Conservation (phyloP, 129 eudicot species). For the Chrysanthemum seticuspe region DNA sequence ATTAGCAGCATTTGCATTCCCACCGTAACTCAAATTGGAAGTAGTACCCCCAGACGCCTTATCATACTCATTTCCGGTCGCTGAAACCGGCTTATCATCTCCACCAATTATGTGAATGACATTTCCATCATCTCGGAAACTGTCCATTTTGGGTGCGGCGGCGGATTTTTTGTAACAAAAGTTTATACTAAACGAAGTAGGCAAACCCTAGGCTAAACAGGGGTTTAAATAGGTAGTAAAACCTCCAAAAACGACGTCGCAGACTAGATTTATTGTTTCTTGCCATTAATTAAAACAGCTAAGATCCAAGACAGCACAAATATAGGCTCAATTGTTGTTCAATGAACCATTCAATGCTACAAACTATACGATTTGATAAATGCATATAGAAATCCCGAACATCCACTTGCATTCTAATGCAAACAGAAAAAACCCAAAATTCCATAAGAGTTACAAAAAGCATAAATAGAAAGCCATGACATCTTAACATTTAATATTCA, state of each 20-base stretch:
- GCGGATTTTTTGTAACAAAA: slow-evolving; percentile 13
- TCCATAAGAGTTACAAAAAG: neutral
- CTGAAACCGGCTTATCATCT: slow-evolving; percentile 44
- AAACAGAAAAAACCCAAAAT: neutral
- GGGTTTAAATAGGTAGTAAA: slow-evolving; percentile 11
- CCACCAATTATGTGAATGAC: slow-evolving; percentile 54
- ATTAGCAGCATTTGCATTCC: too few species aligned
- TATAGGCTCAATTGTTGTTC: slow-evolving; percentile 6
- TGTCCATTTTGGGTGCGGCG: slow-evolving; percentile 24
- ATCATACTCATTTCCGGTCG: neutral
- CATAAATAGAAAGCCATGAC: neutral
- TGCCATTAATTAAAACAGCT: slow-evolving; percentile 3
- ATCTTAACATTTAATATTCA: neutral
- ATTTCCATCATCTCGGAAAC: slow-evolving; percentile 35
- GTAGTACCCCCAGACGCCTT: neutral
- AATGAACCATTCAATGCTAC: neutral
- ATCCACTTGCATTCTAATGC: neutral
- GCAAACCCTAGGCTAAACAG: slow-evolving; percentile 22
- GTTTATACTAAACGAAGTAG: slow-evolving; percentile 1
- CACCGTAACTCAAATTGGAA: slow-evolving; percentile 21
- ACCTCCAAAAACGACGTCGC: slow-evolving; percentile 28
- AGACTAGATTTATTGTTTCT: slow-evolving; percentile 11
- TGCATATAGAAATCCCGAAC: slow-evolving; percentile 9
- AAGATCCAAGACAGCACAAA: slow-evolving; percentile 3
- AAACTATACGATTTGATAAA: neutral